A percentile compares a stretch with the other conserved stretches of the same genome.
phyloP scores from a whole-genome alignment of 768 basidiomycete genomes.

The Mycena olivaceomarginata region DNA sequence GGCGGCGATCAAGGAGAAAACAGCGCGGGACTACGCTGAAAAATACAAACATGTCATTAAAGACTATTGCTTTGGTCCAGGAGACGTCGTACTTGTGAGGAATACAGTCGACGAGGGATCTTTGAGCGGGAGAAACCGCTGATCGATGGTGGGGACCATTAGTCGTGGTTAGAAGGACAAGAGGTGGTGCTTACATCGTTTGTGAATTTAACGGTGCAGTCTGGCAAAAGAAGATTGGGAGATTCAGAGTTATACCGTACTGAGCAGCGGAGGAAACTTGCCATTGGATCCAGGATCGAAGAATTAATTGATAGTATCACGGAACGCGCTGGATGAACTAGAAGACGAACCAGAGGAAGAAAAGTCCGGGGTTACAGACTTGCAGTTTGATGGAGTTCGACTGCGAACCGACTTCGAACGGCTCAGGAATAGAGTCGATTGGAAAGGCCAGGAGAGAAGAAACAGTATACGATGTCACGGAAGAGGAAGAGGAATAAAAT shows the following conservation, averaged over 20 bases:
- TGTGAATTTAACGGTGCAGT: constrained; percentile 34
- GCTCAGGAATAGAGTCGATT: too few relatives aligned
- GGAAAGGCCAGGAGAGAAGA: too few relatives aligned
- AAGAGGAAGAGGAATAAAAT: background rate
- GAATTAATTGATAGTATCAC: constrained; percentile 24
- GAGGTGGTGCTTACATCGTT: constrained; percentile 25
- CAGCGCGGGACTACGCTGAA: constrained; percentile 45
- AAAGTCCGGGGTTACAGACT: constrained; percentile 15
- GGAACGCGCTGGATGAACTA: constrained; percentile 1
- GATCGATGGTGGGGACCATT: constrained; percentile 50
- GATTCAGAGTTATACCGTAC: constrained; percentile 36
- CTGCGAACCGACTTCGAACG: background rate
- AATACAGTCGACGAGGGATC: constrained; percentile 47
- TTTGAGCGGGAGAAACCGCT: constrained; percentile 40
- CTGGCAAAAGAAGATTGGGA: constrained; percentile 29
- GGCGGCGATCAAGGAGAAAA: constrained; percentile 25
- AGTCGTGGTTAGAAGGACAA: constrained; percentile 43
- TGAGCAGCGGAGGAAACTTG: constrained; percentile 14
- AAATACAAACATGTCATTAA: constrained; percentile 38
- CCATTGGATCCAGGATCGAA: constrained; percentile 4
- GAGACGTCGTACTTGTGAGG: constrained; percentile 49
- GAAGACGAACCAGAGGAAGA: constrained; percentile 13
- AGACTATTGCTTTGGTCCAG: constrained; percentile 38
- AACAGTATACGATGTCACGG: too few relatives aligned
- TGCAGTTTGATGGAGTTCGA: constrained; percentile 23